Evolutionary conservation across 2,329 filamentous ascomycete genomes (phyloP).

Genomic region (Orbilia oligospora): DNA sequence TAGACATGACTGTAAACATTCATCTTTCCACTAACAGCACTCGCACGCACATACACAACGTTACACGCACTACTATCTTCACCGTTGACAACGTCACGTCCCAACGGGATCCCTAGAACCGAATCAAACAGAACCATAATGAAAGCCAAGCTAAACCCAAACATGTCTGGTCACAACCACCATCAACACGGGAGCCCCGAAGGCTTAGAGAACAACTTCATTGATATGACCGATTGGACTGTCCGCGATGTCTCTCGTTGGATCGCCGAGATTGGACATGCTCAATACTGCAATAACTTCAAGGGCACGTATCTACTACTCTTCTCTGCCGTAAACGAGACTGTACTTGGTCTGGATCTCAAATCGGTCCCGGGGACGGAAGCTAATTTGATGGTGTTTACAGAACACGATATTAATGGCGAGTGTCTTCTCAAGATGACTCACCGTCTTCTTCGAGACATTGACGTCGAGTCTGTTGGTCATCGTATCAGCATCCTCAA

Average conservation of each 20-base stretch:
- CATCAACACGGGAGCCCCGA: background rate
- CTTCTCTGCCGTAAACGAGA: too few species aligned
- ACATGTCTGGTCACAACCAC: background rate
- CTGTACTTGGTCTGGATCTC: too few species aligned
- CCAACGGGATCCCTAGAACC: background rate
- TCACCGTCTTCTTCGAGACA: conserved; percentile 93
- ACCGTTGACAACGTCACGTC: background rate
- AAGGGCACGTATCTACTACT: background rate
- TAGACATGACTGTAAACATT: background rate
- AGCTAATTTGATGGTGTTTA: too few species aligned
- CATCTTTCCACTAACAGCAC: background rate
- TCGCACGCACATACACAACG: too few species aligned
- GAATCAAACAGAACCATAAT: background rate
- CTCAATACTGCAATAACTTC: background rate
- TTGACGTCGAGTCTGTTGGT: conserved; percentile 92
- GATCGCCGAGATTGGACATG: conserved; percentile 1
- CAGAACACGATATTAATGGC: conserved; percentile 93
- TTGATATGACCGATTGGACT: background rate
- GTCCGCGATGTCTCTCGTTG: background rate
- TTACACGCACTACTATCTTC: background rate
- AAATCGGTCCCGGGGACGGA: too few species aligned
- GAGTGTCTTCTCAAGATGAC: conserved; percentile 89
- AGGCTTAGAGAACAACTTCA: background rate
- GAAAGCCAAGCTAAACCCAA: background rate
- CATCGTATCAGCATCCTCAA: conserved; percentile 95